Percentiles rank a stretch among this genome's conserved stretches.
Evolutionary conservation across 1,284 basidiomycete genomes (phyloP).

Genomic region (Ganoderma meredithae): DNA sequence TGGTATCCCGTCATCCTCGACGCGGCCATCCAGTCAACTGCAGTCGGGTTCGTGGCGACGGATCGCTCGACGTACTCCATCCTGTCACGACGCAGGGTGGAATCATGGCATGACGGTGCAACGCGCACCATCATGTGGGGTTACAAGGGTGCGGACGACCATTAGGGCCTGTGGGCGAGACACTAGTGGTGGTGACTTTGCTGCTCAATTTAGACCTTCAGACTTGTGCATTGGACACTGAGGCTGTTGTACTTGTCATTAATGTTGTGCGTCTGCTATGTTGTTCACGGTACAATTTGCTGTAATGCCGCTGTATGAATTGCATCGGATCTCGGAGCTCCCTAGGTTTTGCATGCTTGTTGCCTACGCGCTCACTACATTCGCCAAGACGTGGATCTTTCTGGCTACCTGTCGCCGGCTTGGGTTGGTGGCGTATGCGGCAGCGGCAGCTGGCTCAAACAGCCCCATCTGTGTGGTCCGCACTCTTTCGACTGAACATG

Average conservation of each 20-base stretch:
- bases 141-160: slow-evolving; percentile 47
- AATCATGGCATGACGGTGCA: slow-evolving; percentile 67
- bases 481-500: not conserved
- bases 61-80: slow-evolving; percentile 73
- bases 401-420: slow-evolving; percentile 58
- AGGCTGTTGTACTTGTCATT: slow-evolving; percentile 10
- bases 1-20: slow-evolving; percentile 77
- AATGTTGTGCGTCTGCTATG: slow-evolving; percentile 15
- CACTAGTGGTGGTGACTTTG: not conserved
- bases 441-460: slow-evolving; percentile 29
- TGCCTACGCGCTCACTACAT: slow-evolving; percentile 40
- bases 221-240: not conserved
- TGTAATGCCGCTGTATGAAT: not conserved
- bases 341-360: too few relatives aligned
- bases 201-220: not conserved
- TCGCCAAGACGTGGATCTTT: slow-evolving; percentile 67
- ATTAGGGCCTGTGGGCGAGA: slow-evolving; percentile 28
- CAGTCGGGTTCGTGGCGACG: slow-evolving; percentile 74
- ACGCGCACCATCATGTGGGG: slow-evolving; percentile 64
- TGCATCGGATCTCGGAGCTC: not conserved
- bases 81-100: slow-evolving; percentile 65
- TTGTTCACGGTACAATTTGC: not conserved
- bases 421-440: slow-evolving; percentile 56
- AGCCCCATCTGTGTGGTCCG: slow-evolving; percentile 16
- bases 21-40: slow-evolving; percentile 71